Evolutionary conservation across 2,329 filamentous ascomycete genomes (phyloP).

Genomic region (Fusarium compactum): DNA sequence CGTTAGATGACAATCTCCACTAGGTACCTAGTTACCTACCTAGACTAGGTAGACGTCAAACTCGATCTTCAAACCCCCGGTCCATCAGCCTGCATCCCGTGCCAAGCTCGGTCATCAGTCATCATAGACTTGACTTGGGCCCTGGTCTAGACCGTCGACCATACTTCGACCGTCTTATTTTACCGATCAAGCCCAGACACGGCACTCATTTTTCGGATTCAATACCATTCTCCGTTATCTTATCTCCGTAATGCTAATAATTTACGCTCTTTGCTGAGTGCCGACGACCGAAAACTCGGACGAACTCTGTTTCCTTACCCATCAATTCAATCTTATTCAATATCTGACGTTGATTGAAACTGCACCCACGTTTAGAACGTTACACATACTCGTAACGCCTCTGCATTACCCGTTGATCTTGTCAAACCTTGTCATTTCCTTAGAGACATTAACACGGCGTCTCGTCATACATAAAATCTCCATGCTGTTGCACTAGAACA

Average conservation of each 20-base stretch:
- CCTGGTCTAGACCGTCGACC: slow-evolving; percentile 27
- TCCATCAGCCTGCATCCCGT: slow-evolving; percentile 23
- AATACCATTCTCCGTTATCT: slow-evolving; percentile 13
- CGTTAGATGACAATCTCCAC: slow-evolving; percentile 10
- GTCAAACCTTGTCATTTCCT: slow-evolving; percentile 18
- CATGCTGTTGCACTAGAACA: background rate
- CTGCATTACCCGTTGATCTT: slow-evolving; percentile 11
- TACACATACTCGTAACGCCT: slow-evolving; percentile 1
- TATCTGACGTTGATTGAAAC: background rate
- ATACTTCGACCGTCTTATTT: slow-evolving; percentile 1
- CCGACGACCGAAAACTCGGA: slow-evolving; percentile 20
- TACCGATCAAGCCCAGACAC: background rate
- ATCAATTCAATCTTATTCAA: background rate
- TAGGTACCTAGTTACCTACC: background rate
- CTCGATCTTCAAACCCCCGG: slow-evolving; percentile 19
- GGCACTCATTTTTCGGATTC: slow-evolving; percentile 21
- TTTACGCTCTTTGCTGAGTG: background rate
- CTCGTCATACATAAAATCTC: slow-evolving; percentile 8
- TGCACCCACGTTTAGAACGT: slow-evolving; percentile 6
- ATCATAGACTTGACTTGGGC: background rate
- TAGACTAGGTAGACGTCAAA: slow-evolving; percentile 15
- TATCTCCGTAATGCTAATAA: slow-evolving; percentile 14
- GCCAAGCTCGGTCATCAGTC: slow-evolving; percentile 11
- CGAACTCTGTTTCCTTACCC: background rate
- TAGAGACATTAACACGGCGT: background rate